phyloP scores from a whole-genome alignment of 1,284 basidiomycete genomes.

The Coniferiporia weirii region DNA sequence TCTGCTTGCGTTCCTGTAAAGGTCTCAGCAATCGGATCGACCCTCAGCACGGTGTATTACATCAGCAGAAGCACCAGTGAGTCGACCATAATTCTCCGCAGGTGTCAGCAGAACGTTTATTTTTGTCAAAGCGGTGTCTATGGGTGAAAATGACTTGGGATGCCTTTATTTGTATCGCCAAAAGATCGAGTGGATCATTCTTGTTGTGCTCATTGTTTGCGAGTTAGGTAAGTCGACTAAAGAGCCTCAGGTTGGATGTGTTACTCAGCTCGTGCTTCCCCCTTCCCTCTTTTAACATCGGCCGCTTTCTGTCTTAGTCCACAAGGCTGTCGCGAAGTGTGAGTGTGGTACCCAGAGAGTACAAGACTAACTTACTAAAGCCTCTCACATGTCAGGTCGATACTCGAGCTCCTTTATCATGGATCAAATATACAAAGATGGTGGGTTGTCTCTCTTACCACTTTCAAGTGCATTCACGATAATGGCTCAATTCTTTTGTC shows the following conservation, averaged over 20 bases:
- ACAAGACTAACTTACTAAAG: not conserved
- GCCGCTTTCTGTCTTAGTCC: conserved; percentile 3
- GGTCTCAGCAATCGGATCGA: not conserved
- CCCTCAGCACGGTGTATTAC: not conserved
- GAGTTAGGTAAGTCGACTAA: not conserved
- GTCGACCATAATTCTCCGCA: not conserved
- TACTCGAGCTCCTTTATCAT: not conserved
- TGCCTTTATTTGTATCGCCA: conserved; percentile 10
- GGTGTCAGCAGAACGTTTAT: not conserved
- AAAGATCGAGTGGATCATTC: conserved; percentile 5
- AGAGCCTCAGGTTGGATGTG: not conserved
- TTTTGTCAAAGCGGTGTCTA: not conserved
- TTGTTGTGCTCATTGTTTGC: conserved; percentile 7
- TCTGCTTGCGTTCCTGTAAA: not conserved
- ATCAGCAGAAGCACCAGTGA: conserved; percentile 2
- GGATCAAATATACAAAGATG: conserved; percentile 3
- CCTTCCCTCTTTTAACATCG: not conserved
- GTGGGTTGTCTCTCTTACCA: not conserved
- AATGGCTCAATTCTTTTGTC: not conserved
- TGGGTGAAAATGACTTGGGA: not conserved
- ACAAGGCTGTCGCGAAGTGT: not conserved
- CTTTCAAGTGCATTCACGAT: not conserved
- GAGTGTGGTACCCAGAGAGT: not conserved
- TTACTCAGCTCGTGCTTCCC: not conserved
- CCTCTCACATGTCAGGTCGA: not conserved